Conservation (phyloP, 495 filamentous ascomycete genomes). For the Bacidia gigantensis region DNA sequence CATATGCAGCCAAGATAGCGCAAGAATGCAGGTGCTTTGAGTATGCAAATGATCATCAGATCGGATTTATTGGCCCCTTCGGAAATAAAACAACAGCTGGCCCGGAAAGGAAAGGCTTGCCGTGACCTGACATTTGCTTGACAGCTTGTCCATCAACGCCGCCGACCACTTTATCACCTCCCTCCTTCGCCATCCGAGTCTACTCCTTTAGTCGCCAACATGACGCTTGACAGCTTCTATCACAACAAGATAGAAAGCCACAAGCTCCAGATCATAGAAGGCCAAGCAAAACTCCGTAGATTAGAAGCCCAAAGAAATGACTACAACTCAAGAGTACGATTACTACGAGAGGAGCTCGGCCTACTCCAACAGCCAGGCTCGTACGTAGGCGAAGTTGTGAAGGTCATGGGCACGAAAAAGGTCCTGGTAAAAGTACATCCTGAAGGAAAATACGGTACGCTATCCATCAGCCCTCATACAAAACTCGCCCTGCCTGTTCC, state of each 20-base stretch:
- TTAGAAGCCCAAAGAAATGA: conserved; percentile 98
- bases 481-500: neutral
- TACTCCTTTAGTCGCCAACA: conserved; percentile 32
- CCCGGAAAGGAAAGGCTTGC: neutral
- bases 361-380: conserved; percentile 94
- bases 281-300: conserved; percentile 84
- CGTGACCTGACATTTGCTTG: neutral
- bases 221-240: conserved; percentile 99
- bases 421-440: conserved; percentile 98
- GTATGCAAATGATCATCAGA: neutral
- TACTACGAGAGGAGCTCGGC: conserved; percentile 91
- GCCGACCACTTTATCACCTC: neutral
- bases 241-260: conserved; percentile 99
- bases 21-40: neutral
- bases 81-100: neutral
- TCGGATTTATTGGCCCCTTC: neutral
- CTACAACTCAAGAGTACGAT: conserved; percentile 94
- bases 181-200: neutral
- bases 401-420: conserved; percentile 99
- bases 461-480: neutral
- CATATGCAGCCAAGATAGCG: neutral
- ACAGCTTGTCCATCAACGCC: neutral
- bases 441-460: conserved; percentile 96
- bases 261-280: conserved; percentile 99
- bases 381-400: conserved; percentile 97